phyloP scores from a whole-genome alignment of 352 stramenopile species.

The Globisporangium spiculum region DNA sequence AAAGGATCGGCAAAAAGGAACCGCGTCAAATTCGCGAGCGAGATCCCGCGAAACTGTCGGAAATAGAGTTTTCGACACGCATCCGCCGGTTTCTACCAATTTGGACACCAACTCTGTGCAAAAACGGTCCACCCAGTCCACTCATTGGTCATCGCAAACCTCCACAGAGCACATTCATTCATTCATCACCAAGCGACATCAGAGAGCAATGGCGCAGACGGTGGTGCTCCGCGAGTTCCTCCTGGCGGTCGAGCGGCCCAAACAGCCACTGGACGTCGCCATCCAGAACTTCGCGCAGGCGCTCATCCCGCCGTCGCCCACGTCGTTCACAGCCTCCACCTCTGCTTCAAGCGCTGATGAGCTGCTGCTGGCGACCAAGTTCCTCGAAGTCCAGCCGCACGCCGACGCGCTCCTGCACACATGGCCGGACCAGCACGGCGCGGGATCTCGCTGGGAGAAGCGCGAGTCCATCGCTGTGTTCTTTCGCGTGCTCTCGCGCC shows the following conservation, averaged over 20 bases:
- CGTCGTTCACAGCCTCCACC: neutral
- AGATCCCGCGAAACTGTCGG: neutral
- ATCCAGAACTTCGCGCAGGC: constrained; percentile 38
- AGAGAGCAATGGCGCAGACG: constrained; percentile 10
- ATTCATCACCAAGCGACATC: neutral
- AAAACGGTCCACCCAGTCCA: neutral
- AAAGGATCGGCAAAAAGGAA: neutral
- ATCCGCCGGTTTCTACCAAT: too few relatives aligned
- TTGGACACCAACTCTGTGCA: neutral
- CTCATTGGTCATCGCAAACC: neutral
- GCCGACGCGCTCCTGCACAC: constrained; percentile 55
- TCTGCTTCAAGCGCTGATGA: neutral
- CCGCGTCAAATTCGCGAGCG: neutral
- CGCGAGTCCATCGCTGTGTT: constrained; percentile 70
- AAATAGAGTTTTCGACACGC: neutral
- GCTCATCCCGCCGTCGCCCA: constrained; percentile 12
- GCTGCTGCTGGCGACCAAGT: constrained; percentile 21
- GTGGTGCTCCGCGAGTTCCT: constrained; percentile 62
- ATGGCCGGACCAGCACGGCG: constrained; percentile 58
- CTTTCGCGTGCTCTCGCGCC: constrained; percentile 47
- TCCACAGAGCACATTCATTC: constrained; percentile 3
- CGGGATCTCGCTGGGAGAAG: constrained; percentile 50
- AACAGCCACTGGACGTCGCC: constrained; percentile 55
- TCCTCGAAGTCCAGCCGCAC: constrained; percentile 57
- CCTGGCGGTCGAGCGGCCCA: constrained; percentile 53